phyloP scores from a whole-genome alignment of 371 early-diverging fungal species.

The Encephalitozoon romaleae region DNA sequence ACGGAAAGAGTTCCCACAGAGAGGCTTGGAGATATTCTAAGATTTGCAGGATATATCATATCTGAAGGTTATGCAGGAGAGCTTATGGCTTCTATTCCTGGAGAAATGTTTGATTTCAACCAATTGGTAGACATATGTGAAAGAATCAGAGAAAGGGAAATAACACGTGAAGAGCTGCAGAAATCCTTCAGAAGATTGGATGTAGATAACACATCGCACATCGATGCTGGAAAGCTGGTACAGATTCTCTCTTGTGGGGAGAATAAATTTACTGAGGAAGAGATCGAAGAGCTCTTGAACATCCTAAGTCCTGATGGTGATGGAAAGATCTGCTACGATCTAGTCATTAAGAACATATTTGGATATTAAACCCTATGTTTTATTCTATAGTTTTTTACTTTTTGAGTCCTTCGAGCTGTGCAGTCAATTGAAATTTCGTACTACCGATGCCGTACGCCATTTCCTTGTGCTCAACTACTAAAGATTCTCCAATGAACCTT shows the following conservation, averaged over 20 bases:
- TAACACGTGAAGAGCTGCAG: constrained; percentile 36
- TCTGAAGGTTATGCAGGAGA: constrained; percentile 8
- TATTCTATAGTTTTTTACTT: background rate
- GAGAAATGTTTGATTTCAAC: background rate
- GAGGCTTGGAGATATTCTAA: background rate
- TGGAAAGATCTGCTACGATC: constrained; percentile 48
- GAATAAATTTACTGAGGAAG: constrained; percentile 29
- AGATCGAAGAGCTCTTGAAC: constrained; percentile 41
- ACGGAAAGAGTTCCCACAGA: background rate
- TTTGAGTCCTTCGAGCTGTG: background rate
- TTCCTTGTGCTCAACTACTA: constrained; percentile 6
- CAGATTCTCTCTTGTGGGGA: constrained; percentile 35
- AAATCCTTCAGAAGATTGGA: constrained; percentile 42
- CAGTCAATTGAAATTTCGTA: background rate
- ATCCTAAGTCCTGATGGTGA: constrained; percentile 47
- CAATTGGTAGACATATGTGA: constrained; percentile 10
- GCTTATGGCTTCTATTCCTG: background rate
- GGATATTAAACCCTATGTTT: background rate
- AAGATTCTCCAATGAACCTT: background rate
- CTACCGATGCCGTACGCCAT: background rate
- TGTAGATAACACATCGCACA: constrained; percentile 39
- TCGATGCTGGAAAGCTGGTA: constrained; percentile 35
- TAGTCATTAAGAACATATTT: constrained; percentile 25
- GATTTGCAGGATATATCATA: constrained; percentile 19
- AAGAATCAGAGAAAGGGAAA: constrained; percentile 12